phyloP scores from a whole-genome alignment of 306 rosid genomes.

The Boehmeria nivea region DNA sequence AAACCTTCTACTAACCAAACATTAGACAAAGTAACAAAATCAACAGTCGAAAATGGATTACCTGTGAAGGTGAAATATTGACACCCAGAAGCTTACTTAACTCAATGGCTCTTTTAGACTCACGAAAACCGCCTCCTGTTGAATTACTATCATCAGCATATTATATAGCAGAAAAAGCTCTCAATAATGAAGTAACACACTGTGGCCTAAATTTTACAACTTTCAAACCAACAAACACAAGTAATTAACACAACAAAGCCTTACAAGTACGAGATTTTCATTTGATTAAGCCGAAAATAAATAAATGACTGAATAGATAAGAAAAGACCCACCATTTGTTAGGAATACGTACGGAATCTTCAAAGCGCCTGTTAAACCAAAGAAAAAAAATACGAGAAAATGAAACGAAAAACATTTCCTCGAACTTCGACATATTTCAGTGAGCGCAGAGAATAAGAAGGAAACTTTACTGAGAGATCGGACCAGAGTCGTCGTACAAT shows the following conservation, averaged over 20 bases:
- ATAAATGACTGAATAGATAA: neutral
- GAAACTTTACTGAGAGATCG: neutral
- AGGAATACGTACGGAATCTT: conserved; percentile 68
- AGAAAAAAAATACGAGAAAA: neutral
- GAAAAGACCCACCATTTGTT: conserved; percentile 67
- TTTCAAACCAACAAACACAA: too few relatives aligned
- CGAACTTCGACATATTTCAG: neutral
- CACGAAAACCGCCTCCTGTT: conserved; percentile 85
- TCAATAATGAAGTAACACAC: too few relatives aligned
- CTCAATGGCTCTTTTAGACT: conserved; percentile 74
- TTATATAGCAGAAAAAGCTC: neutral
- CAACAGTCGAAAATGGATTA: too few relatives aligned
- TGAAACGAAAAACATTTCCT: neutral
- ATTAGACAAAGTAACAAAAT: neutral
- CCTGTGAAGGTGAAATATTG: conserved; percentile 70
- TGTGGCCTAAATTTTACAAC: too few relatives aligned
- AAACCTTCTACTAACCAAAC: too few relatives aligned
- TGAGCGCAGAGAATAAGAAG: neutral
- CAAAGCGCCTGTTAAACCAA: conserved; percentile 58
- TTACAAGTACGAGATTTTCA: too few relatives aligned
- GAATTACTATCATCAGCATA: too few relatives aligned
- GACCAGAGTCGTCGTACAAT: conserved; percentile 55
- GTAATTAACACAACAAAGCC: too few relatives aligned
- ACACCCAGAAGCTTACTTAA: conserved; percentile 63
- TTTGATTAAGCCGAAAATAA: too few relatives aligned